A percentile compares a stretch with the other conserved stretches of the same genome.
Conservation (phyloP, 176 grass and related monocot genomes). For the Lolium multiflorum region DNA sequence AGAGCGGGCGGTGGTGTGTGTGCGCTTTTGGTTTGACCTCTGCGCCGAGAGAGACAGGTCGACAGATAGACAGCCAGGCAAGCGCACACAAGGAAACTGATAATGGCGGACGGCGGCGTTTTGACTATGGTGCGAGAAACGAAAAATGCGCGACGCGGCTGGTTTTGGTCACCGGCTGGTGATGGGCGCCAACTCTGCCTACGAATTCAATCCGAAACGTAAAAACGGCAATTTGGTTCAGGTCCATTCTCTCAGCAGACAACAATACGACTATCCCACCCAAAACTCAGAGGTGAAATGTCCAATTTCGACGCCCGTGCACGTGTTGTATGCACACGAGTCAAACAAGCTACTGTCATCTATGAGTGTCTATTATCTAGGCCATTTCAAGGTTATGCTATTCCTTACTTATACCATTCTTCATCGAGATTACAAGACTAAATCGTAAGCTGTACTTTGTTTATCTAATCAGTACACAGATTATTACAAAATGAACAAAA, state of each 20-base stretch:
- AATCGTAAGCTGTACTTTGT: neutral
- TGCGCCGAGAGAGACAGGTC: slow-evolving; percentile 34
- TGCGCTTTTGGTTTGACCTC: slow-evolving; percentile 66
- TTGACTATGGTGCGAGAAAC: slow-evolving; percentile 14
- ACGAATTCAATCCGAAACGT: slow-evolving; percentile 34
- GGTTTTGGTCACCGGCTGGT: slow-evolving; percentile 38
- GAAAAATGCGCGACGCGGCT: neutral
- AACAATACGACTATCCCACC: neutral
- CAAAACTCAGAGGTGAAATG: neutral
- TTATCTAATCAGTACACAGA: neutral
- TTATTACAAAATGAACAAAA: neutral
- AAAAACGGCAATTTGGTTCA: neutral
- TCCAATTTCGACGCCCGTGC: neutral
- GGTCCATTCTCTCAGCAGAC: neutral
- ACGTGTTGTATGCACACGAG: neutral
- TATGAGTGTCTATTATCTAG: neutral
- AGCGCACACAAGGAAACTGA: slow-evolving; percentile 7
- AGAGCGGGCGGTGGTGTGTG: slow-evolving; percentile 35
- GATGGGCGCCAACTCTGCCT: slow-evolving; percentile 22
- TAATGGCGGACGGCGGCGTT: neutral
- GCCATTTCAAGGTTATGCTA: neutral
- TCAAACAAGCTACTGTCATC: neutral
- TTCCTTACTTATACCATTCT: neutral
- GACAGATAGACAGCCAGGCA: slow-evolving; percentile 15
- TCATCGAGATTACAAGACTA: neutral